Percentiles rank a stretch among this genome's conserved stretches.
Evolutionary conservation across 371 early-diverging fungal genomes (phyloP).

Genomic region (Synchytrium microbalum): DNA sequence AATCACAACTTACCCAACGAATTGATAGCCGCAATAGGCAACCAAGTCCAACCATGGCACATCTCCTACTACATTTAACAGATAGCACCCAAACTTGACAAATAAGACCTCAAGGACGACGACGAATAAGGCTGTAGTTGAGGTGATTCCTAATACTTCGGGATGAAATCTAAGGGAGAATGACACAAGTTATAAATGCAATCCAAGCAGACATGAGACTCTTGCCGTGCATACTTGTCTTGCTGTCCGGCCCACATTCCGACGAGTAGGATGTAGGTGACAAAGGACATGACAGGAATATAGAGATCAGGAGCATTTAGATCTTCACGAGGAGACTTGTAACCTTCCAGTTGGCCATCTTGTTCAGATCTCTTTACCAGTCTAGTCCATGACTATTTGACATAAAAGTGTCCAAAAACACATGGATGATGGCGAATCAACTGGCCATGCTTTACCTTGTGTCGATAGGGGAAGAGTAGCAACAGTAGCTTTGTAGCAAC

Average conservation of each 20-base stretch:
- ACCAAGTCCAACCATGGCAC: slow-evolving; percentile 81
- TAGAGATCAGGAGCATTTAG: slow-evolving; percentile 96
- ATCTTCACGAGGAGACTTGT: slow-evolving; percentile 80
- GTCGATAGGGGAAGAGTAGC: slow-evolving; percentile 92
- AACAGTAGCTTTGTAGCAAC: slow-evolving; percentile 81
- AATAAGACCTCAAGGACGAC: slow-evolving; percentile 73
- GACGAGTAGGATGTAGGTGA: slow-evolving; percentile 86
- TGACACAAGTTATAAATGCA: not conserved
- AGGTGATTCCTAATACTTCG: slow-evolving; percentile 79
- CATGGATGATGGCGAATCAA: not conserved
- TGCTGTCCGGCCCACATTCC: slow-evolving; percentile 64
- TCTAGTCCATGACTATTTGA: slow-evolving; percentile 66
- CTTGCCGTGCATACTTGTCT: slow-evolving; percentile 32
- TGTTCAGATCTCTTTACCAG: slow-evolving; percentile 66
- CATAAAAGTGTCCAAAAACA: not conserved
- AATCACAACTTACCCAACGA: slow-evolving; percentile 57
- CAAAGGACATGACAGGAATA: slow-evolving; percentile 94
- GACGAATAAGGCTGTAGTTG: slow-evolving; percentile 77
- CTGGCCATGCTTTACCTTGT: slow-evolving; percentile 35
- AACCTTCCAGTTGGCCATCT: slow-evolving; percentile 80
- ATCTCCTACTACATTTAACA: slow-evolving; percentile 81
- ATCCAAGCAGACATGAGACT: too few relatives aligned
- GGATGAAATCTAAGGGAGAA: slow-evolving; percentile 71
- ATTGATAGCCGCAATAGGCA: slow-evolving; percentile 94
- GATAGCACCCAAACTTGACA: slow-evolving; percentile 77